Conservation (phyloP, 495 filamentous ascomycete species). For the Trichoderma gamsii region DNA sequence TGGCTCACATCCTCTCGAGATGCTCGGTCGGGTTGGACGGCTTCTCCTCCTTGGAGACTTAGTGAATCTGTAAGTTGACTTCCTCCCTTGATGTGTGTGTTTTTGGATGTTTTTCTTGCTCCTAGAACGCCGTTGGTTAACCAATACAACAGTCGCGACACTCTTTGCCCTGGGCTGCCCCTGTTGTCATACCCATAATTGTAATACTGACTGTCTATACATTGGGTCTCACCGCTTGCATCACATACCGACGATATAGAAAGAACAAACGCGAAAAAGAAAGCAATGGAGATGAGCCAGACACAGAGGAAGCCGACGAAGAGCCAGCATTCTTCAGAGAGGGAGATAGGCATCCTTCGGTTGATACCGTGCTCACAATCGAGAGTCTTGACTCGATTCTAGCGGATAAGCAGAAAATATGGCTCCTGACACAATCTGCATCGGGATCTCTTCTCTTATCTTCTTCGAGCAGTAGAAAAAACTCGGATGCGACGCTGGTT, state of each 20-base stretch:
- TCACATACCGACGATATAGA: slow-evolving; percentile 4
- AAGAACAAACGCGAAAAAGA: background rate
- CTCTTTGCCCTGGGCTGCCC: background rate
- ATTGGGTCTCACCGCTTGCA: background rate
- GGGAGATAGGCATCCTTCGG: slow-evolving; percentile 12
- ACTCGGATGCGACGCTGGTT: background rate
- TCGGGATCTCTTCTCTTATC: background rate
- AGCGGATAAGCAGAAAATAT: background rate
- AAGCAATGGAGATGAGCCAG: background rate
- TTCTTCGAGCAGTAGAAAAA: background rate
- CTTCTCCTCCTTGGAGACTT: slow-evolving; percentile 10
- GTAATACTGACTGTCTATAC: background rate
- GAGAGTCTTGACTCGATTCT: background rate
- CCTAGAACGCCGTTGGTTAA: background rate
- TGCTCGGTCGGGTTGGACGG: background rate
- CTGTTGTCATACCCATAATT: slow-evolving; percentile 10
- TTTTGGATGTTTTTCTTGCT: background rate
- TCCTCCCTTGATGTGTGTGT: background rate
- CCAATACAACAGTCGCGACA: background rate
- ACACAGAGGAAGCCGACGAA: background rate
- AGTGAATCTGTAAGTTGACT: background rate
- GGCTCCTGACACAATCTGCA: background rate
- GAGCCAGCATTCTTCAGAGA: background rate
- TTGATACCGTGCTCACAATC: background rate
- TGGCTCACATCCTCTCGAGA: slow-evolving; percentile 8